phyloP scores from a whole-genome alignment of 805 yeast genomes.

The Barnettozyma populi region DNA sequence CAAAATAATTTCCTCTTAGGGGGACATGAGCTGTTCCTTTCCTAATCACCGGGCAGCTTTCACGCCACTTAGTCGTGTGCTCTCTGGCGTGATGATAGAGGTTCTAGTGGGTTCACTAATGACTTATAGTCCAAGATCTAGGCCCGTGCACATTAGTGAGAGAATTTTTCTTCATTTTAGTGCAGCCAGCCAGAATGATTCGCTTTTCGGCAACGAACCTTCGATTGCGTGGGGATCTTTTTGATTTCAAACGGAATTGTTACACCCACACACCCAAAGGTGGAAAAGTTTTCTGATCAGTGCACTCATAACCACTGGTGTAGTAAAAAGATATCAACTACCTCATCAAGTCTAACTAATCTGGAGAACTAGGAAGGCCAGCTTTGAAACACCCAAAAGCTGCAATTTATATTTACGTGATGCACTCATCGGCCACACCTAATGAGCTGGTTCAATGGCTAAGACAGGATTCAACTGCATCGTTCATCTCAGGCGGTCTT shows the following conservation, averaged over 20 bases:
- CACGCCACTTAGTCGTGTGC: not conserved
- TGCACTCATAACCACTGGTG: not conserved
- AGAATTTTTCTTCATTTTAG: not conserved
- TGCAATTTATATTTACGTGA: not conserved
- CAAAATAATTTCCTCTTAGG: not conserved
- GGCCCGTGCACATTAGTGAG: not conserved
- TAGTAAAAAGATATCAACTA: not conserved
- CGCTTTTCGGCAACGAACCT: too few relatives aligned
- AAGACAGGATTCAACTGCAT: constrained; percentile 50
- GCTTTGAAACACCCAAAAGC: not conserved
- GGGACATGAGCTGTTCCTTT: not conserved
- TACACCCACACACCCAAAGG: not conserved
- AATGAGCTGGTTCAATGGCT: constrained; percentile 15
- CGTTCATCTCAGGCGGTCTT: constrained; percentile 67
- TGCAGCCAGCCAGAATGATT: too few relatives aligned
- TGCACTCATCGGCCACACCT: constrained; percentile 2
- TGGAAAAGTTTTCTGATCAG: too few relatives aligned
- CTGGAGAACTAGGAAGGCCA: not conserved
- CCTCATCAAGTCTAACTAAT: not conserved
- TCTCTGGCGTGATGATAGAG: not conserved
- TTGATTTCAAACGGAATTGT: too few relatives aligned
- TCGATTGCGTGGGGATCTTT: too few relatives aligned
- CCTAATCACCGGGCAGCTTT: not conserved
- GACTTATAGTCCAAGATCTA: not conserved
- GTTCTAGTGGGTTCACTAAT: not conserved